These are phyloP conservation scores for Saccharomyces kudriavzevii DNA, from an alignment of 805 yeast species.

Conservation along the genomic window DNA sequence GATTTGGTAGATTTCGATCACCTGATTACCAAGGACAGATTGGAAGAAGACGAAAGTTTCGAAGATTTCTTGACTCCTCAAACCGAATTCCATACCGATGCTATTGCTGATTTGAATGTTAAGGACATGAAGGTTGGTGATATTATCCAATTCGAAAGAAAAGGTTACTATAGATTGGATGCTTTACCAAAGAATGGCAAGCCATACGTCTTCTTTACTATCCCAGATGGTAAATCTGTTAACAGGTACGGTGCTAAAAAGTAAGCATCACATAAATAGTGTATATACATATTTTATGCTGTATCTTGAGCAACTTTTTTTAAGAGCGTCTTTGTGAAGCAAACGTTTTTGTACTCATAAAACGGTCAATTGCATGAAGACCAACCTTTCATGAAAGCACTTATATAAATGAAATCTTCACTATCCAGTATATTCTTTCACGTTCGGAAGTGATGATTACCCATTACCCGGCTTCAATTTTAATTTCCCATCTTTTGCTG, in stretches of 20 bases:
- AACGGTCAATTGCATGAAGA: neutral
- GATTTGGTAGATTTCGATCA: slow-evolving; percentile 90
- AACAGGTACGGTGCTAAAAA: slow-evolving; percentile 69
- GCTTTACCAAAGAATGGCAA: slow-evolving; percentile 44
- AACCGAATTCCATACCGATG: slow-evolving; percentile 75
- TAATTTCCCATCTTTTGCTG: neutral
- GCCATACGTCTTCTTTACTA: slow-evolving; percentile 75
- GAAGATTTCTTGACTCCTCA: slow-evolving; percentile 84
- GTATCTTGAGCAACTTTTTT: neutral
- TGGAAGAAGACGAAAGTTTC: slow-evolving; percentile 89
- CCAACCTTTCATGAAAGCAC: neutral
- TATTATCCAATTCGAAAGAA: slow-evolving; percentile 90
- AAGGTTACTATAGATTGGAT: slow-evolving; percentile 89
- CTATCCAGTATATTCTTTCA: neutral
- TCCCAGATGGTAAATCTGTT: slow-evolving; percentile 89
- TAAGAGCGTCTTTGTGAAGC: neutral
- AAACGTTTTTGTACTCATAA: neutral
- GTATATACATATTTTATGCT: neutral
- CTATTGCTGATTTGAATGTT: slow-evolving; percentile 74
- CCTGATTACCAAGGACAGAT: slow-evolving; percentile 86
- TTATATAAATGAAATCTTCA: no score
- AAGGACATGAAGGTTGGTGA: slow-evolving; percentile 74
- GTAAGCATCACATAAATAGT: slow-evolving; percentile 16
- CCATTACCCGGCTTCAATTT: neutral
- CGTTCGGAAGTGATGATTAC: neutral